Base-by-base conservation (phyloP, 257 asterid genomes). In the Capsicum pubescens region DNA sequence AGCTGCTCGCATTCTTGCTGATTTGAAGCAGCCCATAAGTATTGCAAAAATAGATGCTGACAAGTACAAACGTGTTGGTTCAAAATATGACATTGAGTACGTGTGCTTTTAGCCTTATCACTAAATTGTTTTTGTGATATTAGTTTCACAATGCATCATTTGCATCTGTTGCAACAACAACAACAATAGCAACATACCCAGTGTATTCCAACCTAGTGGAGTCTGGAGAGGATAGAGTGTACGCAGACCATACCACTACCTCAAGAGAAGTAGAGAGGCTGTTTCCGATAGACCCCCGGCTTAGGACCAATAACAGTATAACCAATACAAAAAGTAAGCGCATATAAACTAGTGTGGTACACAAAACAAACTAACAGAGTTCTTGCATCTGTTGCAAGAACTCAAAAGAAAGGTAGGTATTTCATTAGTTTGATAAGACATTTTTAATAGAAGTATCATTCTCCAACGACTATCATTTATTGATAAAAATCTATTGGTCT, bases 41-140 rank as follows among this genome's bases (percentile, higher is more conserved):
- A 90, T 95, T 32, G 99, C 97, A 42, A 95, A 95, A 90, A 85
- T 94, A 48, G 87, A 95, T 90, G 99, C 95, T 83, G 98, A 95
- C 95, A 95, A 95, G 88, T 88, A 95, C 72, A 88, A 85, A 86
- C 88, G 89, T 58, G 89, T 94, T 92, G 97, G 88, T 66, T 70
- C 92, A 26, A 90, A 92, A 88, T 92, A 95, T 83, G 95, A 89
- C 12, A 84, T 95, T 60, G 97, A 90, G 99, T 95, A 95, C 26
- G 99, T 85, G 82, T 6, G 0, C 85, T 69, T 50, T 70, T 69
- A 35, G 0, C 82, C 66, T 77, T 55, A 15, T 77, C 52, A 54
- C 26, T 32, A 15, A 32, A 14, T 76, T 2, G 2, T 77, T 77
- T 77, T 54, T 77, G 63, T 54, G 66, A 76, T 55, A 26, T 32